Percentiles rank a stretch among this genome's conserved stretches.
These are phyloP conservation scores for Leishmania major DNA, from an alignment of 208 protist species.

Conservation along the genomic window DNA sequence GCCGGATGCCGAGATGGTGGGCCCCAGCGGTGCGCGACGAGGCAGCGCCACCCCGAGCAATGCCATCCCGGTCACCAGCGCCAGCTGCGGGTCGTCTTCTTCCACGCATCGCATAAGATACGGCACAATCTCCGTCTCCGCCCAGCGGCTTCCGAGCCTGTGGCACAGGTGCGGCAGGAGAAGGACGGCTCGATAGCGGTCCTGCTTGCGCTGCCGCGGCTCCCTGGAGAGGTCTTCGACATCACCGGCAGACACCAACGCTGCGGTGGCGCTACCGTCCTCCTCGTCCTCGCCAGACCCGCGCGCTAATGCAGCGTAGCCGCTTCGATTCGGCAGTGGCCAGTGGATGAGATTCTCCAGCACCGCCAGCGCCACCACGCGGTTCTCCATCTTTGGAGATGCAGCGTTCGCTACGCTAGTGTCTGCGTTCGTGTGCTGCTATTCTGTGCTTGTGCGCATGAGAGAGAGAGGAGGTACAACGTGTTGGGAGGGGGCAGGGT, in stretches of 20 bases:
- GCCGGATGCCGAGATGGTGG: neutral
- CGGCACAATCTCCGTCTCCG: conserved; percentile 57
- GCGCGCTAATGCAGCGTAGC: conserved; percentile 13
- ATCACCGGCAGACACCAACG: conserved; percentile 37
- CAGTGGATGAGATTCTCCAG: conserved; percentile 81
- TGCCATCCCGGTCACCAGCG: conserved; percentile 53
- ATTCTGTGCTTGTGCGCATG: neutral
- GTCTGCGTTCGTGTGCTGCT: neutral
- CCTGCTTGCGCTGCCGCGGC: conserved; percentile 44
- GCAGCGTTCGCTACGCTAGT: neutral
- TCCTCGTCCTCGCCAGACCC: conserved; percentile 13
- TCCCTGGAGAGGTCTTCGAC: conserved; percentile 49
- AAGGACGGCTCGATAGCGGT: conserved; percentile 64
- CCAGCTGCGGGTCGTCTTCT: conserved; percentile 74
- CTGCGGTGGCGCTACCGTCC: conserved; percentile 21
- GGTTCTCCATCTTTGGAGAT: conserved; percentile 53
- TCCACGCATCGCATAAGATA: conserved; percentile 79
- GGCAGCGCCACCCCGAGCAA: conserved; percentile 56
- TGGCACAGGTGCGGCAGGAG: conserved; percentile 56
- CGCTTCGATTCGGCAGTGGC: conserved; percentile 49
- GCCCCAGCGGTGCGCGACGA: conserved; percentile 10
- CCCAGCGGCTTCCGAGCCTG: conserved; percentile 59
- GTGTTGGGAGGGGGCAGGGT: no score
- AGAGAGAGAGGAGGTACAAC: neutral
- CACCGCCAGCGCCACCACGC: conserved; percentile 63